Percentiles rank a stretch among this genome's conserved stretches.
Evolutionary conservation across 164 flowering plant genomes (phyloP).

Genomic region (Vitis rotundifolia): DNA sequence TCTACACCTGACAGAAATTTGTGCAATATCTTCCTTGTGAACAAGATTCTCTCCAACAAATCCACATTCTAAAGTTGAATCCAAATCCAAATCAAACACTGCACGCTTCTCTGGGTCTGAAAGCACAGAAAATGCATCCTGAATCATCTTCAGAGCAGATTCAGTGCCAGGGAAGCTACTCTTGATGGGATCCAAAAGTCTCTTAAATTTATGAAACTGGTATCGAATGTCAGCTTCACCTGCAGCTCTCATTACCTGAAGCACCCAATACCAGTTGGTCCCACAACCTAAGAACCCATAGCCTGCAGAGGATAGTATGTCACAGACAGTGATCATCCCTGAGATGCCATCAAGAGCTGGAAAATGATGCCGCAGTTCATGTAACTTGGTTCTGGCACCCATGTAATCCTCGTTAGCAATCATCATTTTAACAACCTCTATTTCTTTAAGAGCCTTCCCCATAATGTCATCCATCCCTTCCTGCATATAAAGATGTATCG

Average conservation of each 20-base stretch:
- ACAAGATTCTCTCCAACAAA: background rate
- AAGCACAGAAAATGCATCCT: constrained; percentile 41
- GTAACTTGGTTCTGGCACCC: constrained; percentile 36
- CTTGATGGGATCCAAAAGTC: constrained; percentile 35
- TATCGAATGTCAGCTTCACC: constrained; percentile 16
- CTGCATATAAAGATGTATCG: background rate
- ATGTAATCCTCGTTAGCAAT: constrained; percentile 29
- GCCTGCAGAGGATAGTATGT: constrained; percentile 35
- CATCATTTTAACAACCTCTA: constrained; percentile 31
- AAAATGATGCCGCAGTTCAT: constrained; percentile 22
- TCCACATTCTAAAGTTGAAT: constrained; percentile 18
- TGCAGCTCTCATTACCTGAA: constrained; percentile 31
- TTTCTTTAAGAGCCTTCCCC: constrained; percentile 23
- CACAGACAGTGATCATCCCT: constrained; percentile 45
- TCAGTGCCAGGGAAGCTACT: constrained; percentile 41
- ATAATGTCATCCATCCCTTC: constrained; percentile 17
- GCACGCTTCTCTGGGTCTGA: constrained; percentile 27
- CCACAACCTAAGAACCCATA: constrained; percentile 25
- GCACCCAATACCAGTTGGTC: constrained; percentile 50
- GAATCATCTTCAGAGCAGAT: constrained; percentile 30
- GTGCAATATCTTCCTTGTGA: background rate
- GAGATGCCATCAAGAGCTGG: constrained; percentile 31
- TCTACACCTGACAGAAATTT: constrained; percentile 1
- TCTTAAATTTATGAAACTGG: constrained; percentile 29
- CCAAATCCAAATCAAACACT: constrained; percentile 31